Conservation (phyloP, 2,329 filamentous ascomycete species). For the Microsporum audouinii region DNA sequence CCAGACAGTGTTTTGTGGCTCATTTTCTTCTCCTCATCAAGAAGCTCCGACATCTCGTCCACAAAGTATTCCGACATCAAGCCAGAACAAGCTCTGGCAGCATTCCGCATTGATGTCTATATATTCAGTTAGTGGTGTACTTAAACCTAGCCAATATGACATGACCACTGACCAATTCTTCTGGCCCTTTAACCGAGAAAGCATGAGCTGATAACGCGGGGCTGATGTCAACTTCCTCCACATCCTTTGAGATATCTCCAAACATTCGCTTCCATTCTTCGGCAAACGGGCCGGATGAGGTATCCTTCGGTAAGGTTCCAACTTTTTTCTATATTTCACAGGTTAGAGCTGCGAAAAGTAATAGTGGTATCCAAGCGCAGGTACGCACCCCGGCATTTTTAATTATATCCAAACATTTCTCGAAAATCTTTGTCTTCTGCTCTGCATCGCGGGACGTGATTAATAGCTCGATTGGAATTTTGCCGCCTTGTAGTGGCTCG, state of each 20-base stretch:
- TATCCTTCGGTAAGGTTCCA: constrained; percentile 74
- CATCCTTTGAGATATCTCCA: constrained; percentile 64
- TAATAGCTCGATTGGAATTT: constrained; percentile 82
- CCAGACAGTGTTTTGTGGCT: constrained; percentile 77
- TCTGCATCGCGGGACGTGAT: constrained; percentile 84
- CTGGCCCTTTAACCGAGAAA: constrained; percentile 88
- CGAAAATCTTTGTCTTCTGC: constrained; percentile 82
- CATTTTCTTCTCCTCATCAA: constrained; percentile 95
- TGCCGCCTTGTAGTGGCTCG: constrained; percentile 81
- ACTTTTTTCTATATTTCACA: constrained; percentile 61
- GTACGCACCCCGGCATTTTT: constrained; percentile 69
- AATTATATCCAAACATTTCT: constrained; percentile 72
- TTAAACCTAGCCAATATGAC: constrained; percentile 4
- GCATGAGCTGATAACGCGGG: constrained; percentile 69
- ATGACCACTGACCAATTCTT: constrained; percentile 54
- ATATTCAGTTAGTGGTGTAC: constrained; percentile 11
- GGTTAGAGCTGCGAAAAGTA: background rate
- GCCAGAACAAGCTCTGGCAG: constrained; percentile 85
- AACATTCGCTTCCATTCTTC: constrained; percentile 91
- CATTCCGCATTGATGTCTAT: constrained; percentile 78
- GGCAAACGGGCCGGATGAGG: constrained; percentile 73
- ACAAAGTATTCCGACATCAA: constrained; percentile 95
- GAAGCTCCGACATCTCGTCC: constrained; percentile 91
- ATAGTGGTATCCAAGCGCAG: background rate
- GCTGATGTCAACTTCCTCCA: constrained; percentile 79